Evolutionary conservation across 2,329 filamentous ascomycete genomes (phyloP), one percentile per base, ranked within the genome.

Genomic region (Xylariaceae sp.): DNA sequence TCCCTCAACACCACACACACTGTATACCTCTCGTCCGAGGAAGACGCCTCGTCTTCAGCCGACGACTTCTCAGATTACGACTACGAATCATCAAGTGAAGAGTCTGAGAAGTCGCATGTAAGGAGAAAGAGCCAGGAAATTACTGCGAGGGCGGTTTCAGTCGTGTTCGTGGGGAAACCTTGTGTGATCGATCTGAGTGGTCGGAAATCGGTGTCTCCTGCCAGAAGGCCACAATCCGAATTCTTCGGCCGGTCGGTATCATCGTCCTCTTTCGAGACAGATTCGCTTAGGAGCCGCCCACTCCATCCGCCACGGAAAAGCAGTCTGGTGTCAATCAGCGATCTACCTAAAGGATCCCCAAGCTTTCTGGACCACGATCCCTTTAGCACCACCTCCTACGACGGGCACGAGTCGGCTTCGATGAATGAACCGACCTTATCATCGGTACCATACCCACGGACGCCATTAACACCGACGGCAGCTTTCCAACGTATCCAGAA

Each of bases 21-120:
- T 51, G 64, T 82, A 53, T 87, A 87, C 67, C 78, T 87, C 21
- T 86, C 83, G 2, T 86, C 83, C 0, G 84, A 87, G 60, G 84
- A 87, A 66, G 84, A 86, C 58, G 82, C 78, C 24, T 86, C 84
- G 1, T 84, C 84, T 1, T 82, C 81, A 15, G 80, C 81, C 39
- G 83, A 84, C 68, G 79, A 83, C 68, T 80, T 80, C 57, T 85
- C 81, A 50, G 80, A 83, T 63, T 78, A 78, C 63, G 78, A 80
- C 44, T 73, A 73, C 55, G 74, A 82, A 58, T 79, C 76, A 42
- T 73, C 72, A 16, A 75, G 68, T 54, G 75, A 75, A 44, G 62
- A 69, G 45, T 63, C 62, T 6, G 60, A 66, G 39, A 44, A 64
- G 26, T 62, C 58, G 2, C 53, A 58, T 4, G 6, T 50, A 6